Evolutionary conservation across 139 green algal species (phyloP).

Genomic region (Chlorella sp.): DNA sequence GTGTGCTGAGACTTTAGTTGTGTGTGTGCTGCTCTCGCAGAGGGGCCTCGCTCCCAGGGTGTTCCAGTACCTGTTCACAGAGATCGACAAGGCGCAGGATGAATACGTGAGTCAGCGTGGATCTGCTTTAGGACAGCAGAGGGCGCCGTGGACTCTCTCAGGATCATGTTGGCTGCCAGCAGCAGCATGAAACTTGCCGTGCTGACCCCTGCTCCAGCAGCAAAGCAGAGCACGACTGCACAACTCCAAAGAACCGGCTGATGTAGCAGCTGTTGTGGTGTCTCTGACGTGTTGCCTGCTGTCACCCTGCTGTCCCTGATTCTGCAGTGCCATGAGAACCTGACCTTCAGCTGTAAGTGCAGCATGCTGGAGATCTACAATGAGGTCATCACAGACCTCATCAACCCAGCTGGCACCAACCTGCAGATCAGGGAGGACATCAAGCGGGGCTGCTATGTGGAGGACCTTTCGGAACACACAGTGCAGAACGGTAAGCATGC

Average conservation of each 20-base stretch:
- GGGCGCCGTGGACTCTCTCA: too few species aligned
- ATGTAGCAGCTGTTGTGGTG: too few species aligned
- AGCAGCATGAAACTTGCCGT: too few species aligned
- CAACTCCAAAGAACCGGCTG: too few species aligned
- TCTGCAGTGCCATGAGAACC: slow-evolving; percentile 1
- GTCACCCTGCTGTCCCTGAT: too few species aligned
- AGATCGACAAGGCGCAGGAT: slow-evolving; percentile 33
- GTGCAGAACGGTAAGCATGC: slow-evolving; percentile 65
- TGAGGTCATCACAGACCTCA: slow-evolving; percentile 83
- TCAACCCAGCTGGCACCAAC: slow-evolving; percentile 43
- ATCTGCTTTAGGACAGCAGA: too few species aligned
- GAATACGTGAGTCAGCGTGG: background rate
- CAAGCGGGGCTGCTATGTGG: slow-evolving; percentile 75
- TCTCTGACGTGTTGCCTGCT: too few species aligned
- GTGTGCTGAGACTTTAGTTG: background rate
- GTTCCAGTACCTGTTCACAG: slow-evolving; percentile 77
- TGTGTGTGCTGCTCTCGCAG: slow-evolving; percentile 12
- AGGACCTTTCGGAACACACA: slow-evolving; percentile 62
- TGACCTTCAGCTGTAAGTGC: slow-evolving; percentile 37
- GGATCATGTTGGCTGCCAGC: too few species aligned
- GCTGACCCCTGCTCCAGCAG: too few species aligned
- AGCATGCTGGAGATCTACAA: slow-evolving; percentile 95
- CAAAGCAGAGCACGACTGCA: too few species aligned
- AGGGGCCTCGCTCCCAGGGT: slow-evolving; percentile 71
- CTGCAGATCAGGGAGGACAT: slow-evolving; percentile 64